Conservation (phyloP, 441 rosid species). For the Gossypium davidsonii region DNA sequence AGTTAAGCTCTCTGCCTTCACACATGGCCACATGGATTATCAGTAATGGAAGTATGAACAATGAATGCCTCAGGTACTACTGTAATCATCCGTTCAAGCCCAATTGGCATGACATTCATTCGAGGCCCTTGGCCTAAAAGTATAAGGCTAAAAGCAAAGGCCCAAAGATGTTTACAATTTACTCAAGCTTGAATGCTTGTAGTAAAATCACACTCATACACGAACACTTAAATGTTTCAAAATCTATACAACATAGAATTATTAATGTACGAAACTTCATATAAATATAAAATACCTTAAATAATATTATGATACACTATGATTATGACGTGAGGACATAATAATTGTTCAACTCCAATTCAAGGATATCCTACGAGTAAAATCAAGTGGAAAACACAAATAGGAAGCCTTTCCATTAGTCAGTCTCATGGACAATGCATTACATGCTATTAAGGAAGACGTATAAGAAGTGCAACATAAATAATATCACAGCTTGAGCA, state of each 20-base stretch:
- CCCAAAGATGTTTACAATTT: background rate
- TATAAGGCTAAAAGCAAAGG: background rate
- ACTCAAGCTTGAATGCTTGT: background rate
- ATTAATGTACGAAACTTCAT: too few species aligned
- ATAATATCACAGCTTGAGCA: background rate
- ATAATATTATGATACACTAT: too few species aligned
- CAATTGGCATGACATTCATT: too few species aligned
- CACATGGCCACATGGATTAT: background rate
- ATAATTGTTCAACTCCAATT: too few species aligned
- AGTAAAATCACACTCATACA: too few species aligned
- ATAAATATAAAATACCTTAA: too few species aligned
- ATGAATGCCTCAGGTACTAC: background rate
- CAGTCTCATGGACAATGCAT: background rate
- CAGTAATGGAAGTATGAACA: background rate
- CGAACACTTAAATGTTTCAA: too few species aligned
- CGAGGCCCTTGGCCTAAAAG: too few species aligned
- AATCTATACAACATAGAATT: too few species aligned
- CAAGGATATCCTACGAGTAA: background rate
- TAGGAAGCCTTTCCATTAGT: background rate
- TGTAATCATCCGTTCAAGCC: too few species aligned
- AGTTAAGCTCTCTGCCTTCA: background rate
- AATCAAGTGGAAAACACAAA: background rate
- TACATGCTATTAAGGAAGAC: background rate
- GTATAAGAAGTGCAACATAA: background rate
- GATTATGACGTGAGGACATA: too few species aligned